A percentile compares a stretch with the other conserved stretches of the same genome.
phyloP scores from a whole-genome alignment of 345 rosid genomes.

The Trapa incisa region DNA sequence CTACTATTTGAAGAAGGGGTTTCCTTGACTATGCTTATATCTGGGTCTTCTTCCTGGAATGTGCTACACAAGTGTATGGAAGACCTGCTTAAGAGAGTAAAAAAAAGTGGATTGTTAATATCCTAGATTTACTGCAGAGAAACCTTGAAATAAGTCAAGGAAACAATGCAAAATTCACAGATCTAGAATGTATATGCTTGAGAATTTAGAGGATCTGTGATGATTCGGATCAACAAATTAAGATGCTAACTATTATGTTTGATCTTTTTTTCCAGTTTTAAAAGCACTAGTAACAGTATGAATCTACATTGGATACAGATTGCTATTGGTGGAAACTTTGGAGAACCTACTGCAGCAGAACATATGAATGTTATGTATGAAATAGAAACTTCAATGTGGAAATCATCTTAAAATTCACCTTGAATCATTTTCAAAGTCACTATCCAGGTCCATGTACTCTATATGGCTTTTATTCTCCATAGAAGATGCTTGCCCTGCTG shows the following conservation, averaged over 20 bases:
- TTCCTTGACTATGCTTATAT: slow-evolving; percentile 41
- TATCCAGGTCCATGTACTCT: slow-evolving; percentile 44
- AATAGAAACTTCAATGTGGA: background rate
- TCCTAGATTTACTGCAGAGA: background rate
- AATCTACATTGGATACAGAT: background rate
- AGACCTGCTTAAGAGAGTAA: slow-evolving; percentile 27
- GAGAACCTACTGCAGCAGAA: background rate
- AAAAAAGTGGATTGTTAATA: background rate
- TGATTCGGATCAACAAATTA: background rate
- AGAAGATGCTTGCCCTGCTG: slow-evolving; percentile 23
- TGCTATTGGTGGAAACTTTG: background rate
- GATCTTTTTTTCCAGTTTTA: background rate
- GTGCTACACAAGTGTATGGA: slow-evolving; percentile 23
- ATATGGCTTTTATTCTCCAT: slow-evolving; percentile 16
- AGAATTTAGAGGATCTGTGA: background rate
- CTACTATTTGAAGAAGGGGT: slow-evolving; percentile 26
- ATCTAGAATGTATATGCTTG: background rate
- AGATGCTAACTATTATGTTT: no score
- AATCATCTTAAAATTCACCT: slow-evolving; percentile 32
- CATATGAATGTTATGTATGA: background rate
- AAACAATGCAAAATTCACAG: background rate
- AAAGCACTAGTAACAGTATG: background rate
- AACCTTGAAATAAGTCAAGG: background rate
- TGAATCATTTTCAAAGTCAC: slow-evolving; percentile 27
- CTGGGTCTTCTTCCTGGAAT: slow-evolving; percentile 47